Percentiles rank a stretch among this genome's conserved stretches.
Evolutionary conservation across 305 asterid genomes (phyloP).

Genomic region (Plantago coronopus): DNA sequence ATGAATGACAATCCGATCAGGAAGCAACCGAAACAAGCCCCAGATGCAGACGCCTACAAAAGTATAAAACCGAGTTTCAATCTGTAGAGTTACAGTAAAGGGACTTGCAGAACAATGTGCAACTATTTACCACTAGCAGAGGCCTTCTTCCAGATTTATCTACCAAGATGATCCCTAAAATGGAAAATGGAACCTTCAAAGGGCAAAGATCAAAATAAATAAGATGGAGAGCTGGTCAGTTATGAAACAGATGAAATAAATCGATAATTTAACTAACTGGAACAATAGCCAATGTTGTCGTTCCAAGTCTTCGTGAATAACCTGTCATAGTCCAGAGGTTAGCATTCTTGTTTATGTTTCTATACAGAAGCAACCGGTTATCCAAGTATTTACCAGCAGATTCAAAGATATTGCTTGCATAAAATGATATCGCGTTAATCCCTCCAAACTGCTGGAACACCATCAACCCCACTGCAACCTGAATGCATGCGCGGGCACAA

Average conservation of each 20-base stretch:
- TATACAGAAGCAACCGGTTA: slow-evolving; percentile 1
- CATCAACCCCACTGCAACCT: slow-evolving; percentile 96
- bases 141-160: slow-evolving; percentile 80
- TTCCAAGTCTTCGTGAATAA: slow-evolving; percentile 45
- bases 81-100: neutral
- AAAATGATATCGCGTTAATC: slow-evolving; percentile 73
- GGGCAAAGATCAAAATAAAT: no score
- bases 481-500: slow-evolving; percentile 19
- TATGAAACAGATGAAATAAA: no score
- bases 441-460: slow-evolving; percentile 90
- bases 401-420: slow-evolving; percentile 79
- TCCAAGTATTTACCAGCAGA: slow-evolving; percentile 49
- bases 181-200: slow-evolving; percentile 46
- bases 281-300: slow-evolving; percentile 49
- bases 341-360: slow-evolving; percentile 4
- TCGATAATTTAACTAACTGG: slow-evolving; percentile 15
- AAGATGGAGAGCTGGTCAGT: no score
- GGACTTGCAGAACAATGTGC: neutral
- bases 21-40: slow-evolving; percentile 78
- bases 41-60: slow-evolving; percentile 64
- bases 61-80: slow-evolving; percentile 16
- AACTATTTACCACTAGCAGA: slow-evolving; percentile 47
- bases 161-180: slow-evolving; percentile 59
- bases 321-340: slow-evolving; percentile 31
- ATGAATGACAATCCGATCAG: slow-evolving; percentile 64